Percentiles rank a stretch among this genome's conserved stretches.
These are phyloP conservation scores for Astragalus glycyphyllos DNA, from an alignment of 306 rosid genomes.

Conservation along the genomic window DNA sequence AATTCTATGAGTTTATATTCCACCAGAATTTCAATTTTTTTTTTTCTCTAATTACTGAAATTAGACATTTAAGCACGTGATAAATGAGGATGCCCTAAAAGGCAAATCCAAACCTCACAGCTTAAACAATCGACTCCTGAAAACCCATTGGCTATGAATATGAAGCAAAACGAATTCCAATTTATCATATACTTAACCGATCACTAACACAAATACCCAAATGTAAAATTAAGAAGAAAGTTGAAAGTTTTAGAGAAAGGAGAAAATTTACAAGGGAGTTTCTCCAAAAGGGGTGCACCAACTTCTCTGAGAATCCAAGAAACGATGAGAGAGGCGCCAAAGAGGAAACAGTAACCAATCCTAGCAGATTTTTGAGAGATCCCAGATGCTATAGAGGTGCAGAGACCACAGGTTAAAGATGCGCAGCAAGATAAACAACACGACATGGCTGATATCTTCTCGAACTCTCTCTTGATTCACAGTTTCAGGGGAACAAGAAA, in stretches of 20 bases:
- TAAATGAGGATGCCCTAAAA: constrained; percentile 7
- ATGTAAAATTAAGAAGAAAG: constrained; percentile 26
- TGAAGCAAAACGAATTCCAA: constrained; percentile 8
- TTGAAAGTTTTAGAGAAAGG: not conserved
- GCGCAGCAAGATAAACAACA: constrained; percentile 65
- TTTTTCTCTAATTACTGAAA: constrained; percentile 22
- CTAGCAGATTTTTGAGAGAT: constrained; percentile 83
- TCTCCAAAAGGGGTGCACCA: constrained; percentile 83
- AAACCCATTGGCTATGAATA: constrained; percentile 10
- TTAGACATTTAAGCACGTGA: constrained; percentile 5
- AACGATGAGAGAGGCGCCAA: constrained; percentile 74
- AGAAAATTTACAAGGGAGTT: constrained; percentile 73
- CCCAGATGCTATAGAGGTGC: constrained; percentile 84
- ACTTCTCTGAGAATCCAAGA: constrained; percentile 94
- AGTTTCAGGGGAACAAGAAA: not conserved
- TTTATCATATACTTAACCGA: not conserved
- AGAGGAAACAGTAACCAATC: constrained; percentile 86
- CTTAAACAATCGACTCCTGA: not conserved
- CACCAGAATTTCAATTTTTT: constrained; percentile 25
- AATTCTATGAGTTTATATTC: constrained; percentile 17
- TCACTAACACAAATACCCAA: constrained; percentile 39
- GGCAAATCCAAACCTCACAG: constrained; percentile 30
- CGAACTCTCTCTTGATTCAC: constrained; percentile 13
- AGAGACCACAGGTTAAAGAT: constrained; percentile 76
- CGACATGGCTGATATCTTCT: constrained; percentile 59